A percentile compares a stretch with the other conserved stretches of the same genome.
Evolutionary conservation across 2,329 filamentous ascomycete genomes (phyloP).

Genomic region (Colletotrichum limetticola): DNA sequence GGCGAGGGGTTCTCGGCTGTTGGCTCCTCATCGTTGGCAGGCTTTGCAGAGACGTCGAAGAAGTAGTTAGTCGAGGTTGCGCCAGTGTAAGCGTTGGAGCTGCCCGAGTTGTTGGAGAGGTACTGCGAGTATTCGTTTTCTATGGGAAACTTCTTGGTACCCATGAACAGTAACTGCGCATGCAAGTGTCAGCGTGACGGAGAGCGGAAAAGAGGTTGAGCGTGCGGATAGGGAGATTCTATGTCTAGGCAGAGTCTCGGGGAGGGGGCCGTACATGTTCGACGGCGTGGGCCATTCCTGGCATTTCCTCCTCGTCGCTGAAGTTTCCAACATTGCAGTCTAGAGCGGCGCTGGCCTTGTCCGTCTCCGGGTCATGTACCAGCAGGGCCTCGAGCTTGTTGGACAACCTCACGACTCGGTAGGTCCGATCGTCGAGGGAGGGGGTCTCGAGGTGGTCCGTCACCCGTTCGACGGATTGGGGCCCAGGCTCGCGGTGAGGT

Average conservation of each 20-base stretch:
- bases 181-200: conserved; percentile 25
- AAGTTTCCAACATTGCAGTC: conserved; percentile 98
- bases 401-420: conserved; percentile 84
- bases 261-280: conserved; percentile 74
- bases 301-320: conserved; percentile 90
- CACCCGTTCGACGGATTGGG: conserved; percentile 53
- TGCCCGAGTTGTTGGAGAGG: conserved; percentile 87
- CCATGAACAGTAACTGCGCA: conserved; percentile 87
- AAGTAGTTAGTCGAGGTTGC: conserved; percentile 97
- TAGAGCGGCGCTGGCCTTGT: conserved; percentile 95
- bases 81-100: conserved; percentile 95
- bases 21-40: conserved; percentile 68
- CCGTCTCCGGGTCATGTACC: conserved; percentile 93
- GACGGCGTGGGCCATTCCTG: conserved; percentile 94
- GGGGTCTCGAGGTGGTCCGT: conserved; percentile 85
- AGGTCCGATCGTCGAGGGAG: conserved; percentile 84
- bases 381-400: conserved; percentile 92
- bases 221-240: not conserved
- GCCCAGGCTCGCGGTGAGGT: conserved; percentile 43
- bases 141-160: conserved; percentile 95
- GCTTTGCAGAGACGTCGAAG: conserved; percentile 91
- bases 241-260: not conserved
- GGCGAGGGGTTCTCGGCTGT: conserved; percentile 67
- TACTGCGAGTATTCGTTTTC: conserved; percentile 98
- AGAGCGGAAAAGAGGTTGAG: conserved; percentile 9